Conservation (phyloP, 495 filamentous ascomycete genomes). For the Penicillium odoratum region DNA sequence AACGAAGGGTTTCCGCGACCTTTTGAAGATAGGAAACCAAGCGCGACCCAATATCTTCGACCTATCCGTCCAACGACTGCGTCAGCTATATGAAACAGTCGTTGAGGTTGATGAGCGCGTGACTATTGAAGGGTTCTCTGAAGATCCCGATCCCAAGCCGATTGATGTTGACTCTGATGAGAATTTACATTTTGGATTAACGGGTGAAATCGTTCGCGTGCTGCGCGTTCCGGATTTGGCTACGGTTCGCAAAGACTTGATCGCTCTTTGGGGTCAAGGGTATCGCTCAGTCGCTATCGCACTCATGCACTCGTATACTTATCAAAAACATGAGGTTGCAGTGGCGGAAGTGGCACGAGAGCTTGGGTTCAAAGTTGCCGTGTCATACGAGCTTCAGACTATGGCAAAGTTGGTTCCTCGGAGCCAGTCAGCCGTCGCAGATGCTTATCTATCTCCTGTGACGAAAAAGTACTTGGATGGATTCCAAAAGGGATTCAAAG, state of each 20-base stretch:
- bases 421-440: slow-evolving; percentile 13
- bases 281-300: slow-evolving; percentile 74
- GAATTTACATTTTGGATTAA: not conserved
- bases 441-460: slow-evolving; percentile 19
- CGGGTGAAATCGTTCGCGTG: slow-evolving; percentile 2
- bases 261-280: slow-evolving; percentile 60
- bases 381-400: slow-evolving; percentile 56
- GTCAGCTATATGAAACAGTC: slow-evolving; percentile 14
- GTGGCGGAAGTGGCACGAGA: slow-evolving; percentile 69
- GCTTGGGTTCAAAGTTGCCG: slow-evolving; percentile 66
- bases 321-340: slow-evolving; percentile 70
- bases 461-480: slow-evolving; percentile 25
- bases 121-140: slow-evolving; percentile 7
- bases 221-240: not conserved
- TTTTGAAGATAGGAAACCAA: slow-evolving; percentile 22
- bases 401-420: slow-evolving; percentile 62
- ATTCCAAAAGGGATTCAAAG: slow-evolving; percentile 58
- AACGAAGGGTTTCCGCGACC: slow-evolving; percentile 22
- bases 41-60: slow-evolving; percentile 22
- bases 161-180: slow-evolving; percentile 11
- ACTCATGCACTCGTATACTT: slow-evolving; percentile 82
- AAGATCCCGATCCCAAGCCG: slow-evolving; percentile 3
- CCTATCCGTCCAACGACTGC: slow-evolving; percentile 12
- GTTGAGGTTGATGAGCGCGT: slow-evolving; percentile 24
- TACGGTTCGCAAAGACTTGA: slow-evolving; percentile 49